Evolutionary conservation across 2,329 filamentous ascomycete species (phyloP).

Genomic region (Talaromyces pinophilus): DNA sequence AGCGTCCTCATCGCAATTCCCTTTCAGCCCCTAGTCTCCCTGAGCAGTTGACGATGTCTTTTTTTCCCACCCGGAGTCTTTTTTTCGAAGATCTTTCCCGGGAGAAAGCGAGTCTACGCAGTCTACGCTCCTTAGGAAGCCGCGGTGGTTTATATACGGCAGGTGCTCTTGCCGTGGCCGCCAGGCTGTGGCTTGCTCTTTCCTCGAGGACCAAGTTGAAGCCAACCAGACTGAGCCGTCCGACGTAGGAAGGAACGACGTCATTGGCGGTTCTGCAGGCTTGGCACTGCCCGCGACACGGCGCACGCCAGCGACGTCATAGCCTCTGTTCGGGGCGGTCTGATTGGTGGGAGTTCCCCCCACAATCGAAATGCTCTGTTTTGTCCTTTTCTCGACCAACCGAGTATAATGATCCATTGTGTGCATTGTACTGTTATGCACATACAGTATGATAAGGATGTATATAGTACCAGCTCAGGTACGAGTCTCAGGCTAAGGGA

Average conservation of each 20-base stretch:
- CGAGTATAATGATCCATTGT: neutral
- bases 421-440: neutral
- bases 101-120: neutral
- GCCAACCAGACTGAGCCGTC: neutral
- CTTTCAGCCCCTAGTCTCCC: neutral
- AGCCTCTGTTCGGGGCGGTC: neutral
- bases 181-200: constrained; percentile 12
- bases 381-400: constrained; percentile 8
- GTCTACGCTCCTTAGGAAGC: constrained; percentile 5
- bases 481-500: neutral
- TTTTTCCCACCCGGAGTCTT: no score
- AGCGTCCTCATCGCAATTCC: neutral
- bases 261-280: constrained; percentile 15
- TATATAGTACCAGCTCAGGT: neutral
- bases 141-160: constrained; percentile 13
- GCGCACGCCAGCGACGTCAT: constrained; percentile 14
- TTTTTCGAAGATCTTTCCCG: neutral
- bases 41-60: neutral
- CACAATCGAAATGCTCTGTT: constrained; percentile 1
- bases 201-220: constrained; percentile 13
- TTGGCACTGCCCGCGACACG: constrained; percentile 13
- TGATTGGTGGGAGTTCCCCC: neutral
- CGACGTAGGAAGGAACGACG: constrained; percentile 18
- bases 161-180: constrained; percentile 14
- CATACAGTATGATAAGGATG: neutral